Percentiles rank a stretch among this genome's conserved stretches.
Conservation (phyloP, 345 rosid genomes). For the Litchi chinensis region DNA sequence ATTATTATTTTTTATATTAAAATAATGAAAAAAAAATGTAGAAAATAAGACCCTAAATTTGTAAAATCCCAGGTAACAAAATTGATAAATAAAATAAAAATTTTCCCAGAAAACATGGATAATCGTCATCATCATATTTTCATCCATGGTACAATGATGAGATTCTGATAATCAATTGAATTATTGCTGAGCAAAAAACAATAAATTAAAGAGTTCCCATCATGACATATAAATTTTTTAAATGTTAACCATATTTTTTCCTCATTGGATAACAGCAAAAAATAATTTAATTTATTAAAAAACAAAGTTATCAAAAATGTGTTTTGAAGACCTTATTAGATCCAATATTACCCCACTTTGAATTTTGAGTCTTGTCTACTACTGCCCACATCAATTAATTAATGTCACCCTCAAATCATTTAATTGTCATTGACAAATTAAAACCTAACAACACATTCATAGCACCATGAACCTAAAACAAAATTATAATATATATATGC, state of each 20-base stretch:
- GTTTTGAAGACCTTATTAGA: background rate
- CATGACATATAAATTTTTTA: too few relatives aligned
- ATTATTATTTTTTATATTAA: too few relatives aligned
- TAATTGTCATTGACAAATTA: background rate
- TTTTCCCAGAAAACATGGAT: constrained; percentile 14
- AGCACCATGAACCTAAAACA: background rate
- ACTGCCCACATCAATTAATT: background rate
- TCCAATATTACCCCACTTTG: constrained; percentile 7
- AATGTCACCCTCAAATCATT: background rate
- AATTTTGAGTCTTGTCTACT: background rate
- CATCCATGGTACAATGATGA: background rate
- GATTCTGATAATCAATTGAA: background rate
- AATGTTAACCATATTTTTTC: too few relatives aligned
- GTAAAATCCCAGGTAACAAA: background rate
- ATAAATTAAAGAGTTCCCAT: too few relatives aligned
- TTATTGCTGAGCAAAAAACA: background rate
- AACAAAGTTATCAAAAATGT: background rate
- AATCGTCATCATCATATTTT: background rate
- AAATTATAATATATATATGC: too few relatives aligned
- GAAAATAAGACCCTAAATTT: too few relatives aligned
- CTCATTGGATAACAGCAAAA: too few relatives aligned
- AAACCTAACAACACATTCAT: background rate
- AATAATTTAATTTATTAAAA: too few relatives aligned
- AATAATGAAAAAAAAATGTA: too few relatives aligned
- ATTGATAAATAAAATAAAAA: background rate